These are phyloP conservation scores for Fusarium sacchari DNA, from an alignment of 2,329 filamentous ascomycete species.

Conservation along the genomic window DNA sequence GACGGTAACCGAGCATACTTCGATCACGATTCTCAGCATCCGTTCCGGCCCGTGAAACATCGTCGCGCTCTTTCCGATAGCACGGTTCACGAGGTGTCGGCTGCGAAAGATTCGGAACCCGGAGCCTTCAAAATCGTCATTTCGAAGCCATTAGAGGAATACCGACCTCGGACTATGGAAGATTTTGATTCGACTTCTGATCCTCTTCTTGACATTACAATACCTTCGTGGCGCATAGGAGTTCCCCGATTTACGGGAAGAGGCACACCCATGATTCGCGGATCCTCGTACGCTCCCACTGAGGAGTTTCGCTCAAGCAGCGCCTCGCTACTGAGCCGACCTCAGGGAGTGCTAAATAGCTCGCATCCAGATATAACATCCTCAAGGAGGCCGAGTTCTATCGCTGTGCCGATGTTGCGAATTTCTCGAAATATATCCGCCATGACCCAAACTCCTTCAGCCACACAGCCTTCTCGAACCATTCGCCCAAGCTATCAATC, in stretches of 20 bases:
- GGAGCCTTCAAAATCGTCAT: constrained; percentile 85
- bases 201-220: constrained; percentile 75
- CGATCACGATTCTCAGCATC: constrained; percentile 34
- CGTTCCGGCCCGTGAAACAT: constrained; percentile 51
- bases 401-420: constrained; percentile 51
- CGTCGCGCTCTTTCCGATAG: constrained; percentile 80
- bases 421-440: constrained; percentile 37
- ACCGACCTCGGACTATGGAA: constrained; percentile 71
- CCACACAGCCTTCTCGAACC: constrained; percentile 54
- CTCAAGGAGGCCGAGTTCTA: constrained; percentile 51
- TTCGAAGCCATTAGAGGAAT: constrained; percentile 71
- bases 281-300: constrained; percentile 81
- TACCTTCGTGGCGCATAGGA: constrained; percentile 86
- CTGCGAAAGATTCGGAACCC: constrained; percentile 64
- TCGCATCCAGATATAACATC: constrained; percentile 41
- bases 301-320: constrained; percentile 75
- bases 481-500: constrained; percentile 60
- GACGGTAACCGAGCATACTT: constrained; percentile 49
- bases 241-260: constrained; percentile 81
- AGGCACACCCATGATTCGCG: constrained; percentile 80
- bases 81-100: constrained; percentile 72
- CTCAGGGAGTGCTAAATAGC: constrained; percentile 44
- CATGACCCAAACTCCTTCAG: constrained; percentile 45
- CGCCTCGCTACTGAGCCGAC: constrained; percentile 58
- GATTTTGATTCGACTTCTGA: constrained; percentile 57